Evolutionary conservation across 768 basidiomycete species (phyloP).

Genomic region (Russula compacta): DNA sequence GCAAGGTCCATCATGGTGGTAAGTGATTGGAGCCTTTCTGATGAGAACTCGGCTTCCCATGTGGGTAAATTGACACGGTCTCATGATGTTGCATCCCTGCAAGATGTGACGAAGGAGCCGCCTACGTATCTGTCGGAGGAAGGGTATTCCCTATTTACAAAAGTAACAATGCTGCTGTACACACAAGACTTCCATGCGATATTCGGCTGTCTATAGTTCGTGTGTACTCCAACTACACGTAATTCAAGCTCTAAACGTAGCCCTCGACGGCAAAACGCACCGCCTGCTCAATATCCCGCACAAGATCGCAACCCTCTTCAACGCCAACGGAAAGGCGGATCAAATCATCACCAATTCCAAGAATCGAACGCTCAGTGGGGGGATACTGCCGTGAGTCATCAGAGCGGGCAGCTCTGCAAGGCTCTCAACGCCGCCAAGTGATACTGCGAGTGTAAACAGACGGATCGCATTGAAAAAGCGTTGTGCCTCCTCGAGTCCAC

Average conservation of each 20-base stretch:
- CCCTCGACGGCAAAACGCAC: constrained; percentile 35
- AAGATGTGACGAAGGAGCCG: background rate
- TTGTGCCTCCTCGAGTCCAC: constrained; percentile 47
- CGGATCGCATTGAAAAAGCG: constrained; percentile 55
- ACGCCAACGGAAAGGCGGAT: constrained; percentile 80
- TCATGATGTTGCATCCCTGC: too few species aligned
- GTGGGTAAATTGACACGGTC: too few species aligned
- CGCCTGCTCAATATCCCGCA: constrained; percentile 62
- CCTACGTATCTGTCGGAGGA: background rate
- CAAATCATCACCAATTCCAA: constrained; percentile 74
- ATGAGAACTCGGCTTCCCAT: too few species aligned
- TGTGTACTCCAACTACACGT: background rate
- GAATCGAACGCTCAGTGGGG: constrained; percentile 52
- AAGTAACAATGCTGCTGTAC: background rate
- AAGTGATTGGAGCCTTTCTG: too few species aligned
- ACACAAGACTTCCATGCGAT: background rate
- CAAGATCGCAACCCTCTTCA: constrained; percentile 78
- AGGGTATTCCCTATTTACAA: constrained; percentile 9
- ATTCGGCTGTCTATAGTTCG: background rate
- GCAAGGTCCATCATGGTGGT: too few species aligned
- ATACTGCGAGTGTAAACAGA: constrained; percentile 80
- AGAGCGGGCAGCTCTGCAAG: constrained; percentile 76
- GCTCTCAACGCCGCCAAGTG: constrained; percentile 87
- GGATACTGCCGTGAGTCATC: constrained; percentile 85
- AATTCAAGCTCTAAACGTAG: background rate